Evolutionary conservation across 768 basidiomycete genomes (phyloP).

Genomic region (Suillus luteus): DNA sequence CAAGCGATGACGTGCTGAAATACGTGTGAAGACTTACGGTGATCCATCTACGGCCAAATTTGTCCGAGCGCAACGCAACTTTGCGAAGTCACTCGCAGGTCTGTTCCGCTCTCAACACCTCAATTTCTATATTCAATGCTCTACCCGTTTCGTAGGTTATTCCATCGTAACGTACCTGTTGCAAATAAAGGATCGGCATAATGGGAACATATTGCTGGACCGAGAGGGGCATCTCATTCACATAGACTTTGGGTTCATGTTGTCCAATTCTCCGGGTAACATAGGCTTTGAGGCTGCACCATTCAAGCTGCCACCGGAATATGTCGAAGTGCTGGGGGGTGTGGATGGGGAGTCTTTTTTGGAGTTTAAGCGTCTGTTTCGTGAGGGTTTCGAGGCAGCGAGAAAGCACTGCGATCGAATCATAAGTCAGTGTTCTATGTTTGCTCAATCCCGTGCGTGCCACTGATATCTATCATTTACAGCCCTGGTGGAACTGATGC

Average conservation of each 20-base stretch:
- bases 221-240: constrained; percentile 93
- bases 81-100: constrained; percentile 91
- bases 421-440: constrained; percentile 60
- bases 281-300: constrained; percentile 99
- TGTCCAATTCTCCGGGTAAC: constrained; percentile 95
- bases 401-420: constrained; percentile 97
- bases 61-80: constrained; percentile 87
- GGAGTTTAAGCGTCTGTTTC: constrained; percentile 87
- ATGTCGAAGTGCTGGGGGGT: constrained; percentile 94
- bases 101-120: constrained; percentile 16
- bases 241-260: constrained; percentile 98
- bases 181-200: constrained; percentile 98
- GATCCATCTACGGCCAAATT: constrained; percentile 86
- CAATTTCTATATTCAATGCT: constrained; percentile 7
- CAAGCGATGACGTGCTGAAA: background rate
- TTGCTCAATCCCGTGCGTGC: background rate
- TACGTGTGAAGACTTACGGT: constrained; percentile 73
- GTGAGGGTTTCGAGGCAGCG: constrained; percentile 90
- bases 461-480: constrained; percentile 28
- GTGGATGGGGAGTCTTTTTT: constrained; percentile 70
- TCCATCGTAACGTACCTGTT: constrained; percentile 95
- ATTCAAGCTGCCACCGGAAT: constrained; percentile 94
- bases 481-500: constrained; percentile 96
- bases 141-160: constrained; percentile 57
- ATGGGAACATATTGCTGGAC: constrained; percentile 96